Percentiles rank a stretch among this genome's conserved stretches.
phyloP scores from a whole-genome alignment of 129 eudicot genomes.

The Artemisia tridentata region DNA sequence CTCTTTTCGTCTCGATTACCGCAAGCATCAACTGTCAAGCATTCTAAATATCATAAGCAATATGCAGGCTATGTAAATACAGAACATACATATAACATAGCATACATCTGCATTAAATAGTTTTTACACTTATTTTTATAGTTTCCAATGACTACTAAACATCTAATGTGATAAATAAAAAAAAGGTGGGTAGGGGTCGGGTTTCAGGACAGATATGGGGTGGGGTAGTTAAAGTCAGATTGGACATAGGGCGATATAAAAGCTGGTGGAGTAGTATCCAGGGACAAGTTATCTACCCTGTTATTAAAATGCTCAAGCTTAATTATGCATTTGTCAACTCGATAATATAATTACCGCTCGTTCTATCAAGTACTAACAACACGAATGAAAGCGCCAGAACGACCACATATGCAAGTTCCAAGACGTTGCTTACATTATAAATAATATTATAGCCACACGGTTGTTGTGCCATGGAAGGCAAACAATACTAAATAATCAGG shows the following conservation, averaged over 20 bases:
- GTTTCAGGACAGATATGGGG: neutral
- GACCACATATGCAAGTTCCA: conserved; percentile 13
- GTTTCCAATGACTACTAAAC: neutral
- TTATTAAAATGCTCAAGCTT: conserved; percentile 5
- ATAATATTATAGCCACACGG: neutral
- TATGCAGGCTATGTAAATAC: neutral
- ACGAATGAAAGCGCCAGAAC: conserved; percentile 12
- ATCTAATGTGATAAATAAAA: neutral
- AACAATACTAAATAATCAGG: conserved; percentile 21
- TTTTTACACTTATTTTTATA: neutral
- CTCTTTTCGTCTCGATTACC: conserved; percentile 23
- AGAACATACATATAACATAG: no score
- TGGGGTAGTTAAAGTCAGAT: neutral
- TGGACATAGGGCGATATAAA: no score
- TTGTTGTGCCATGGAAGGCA: conserved; percentile 21
- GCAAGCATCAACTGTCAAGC: conserved; percentile 16
- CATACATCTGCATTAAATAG: no score
- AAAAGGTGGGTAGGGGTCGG: neutral
- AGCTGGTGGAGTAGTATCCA: neutral
- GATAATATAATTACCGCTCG: neutral
- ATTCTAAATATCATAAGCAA: neutral
- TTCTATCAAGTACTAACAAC: neutral
- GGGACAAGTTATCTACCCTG: neutral
- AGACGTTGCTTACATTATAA: conserved; percentile 15
- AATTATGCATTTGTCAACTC: neutral